Conservation (phyloP, 768 basidiomycete genomes). For the Phanerodontia chrysosporium region DNA sequence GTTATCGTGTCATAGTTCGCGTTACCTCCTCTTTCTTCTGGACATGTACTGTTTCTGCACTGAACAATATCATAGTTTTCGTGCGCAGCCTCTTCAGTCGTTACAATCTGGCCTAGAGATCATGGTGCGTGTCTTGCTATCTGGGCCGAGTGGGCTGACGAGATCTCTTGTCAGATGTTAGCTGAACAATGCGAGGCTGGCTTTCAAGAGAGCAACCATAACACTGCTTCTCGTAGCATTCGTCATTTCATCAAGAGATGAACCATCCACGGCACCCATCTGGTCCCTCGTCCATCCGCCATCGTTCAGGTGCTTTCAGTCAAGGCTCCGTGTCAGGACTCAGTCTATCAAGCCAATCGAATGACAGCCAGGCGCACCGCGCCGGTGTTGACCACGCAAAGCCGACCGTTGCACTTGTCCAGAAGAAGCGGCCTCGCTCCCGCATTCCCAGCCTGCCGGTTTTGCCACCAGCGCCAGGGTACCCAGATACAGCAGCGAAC, state of each 20-base stretch:
- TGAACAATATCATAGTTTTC: slow-evolving; percentile 1
- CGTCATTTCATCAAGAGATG: no score
- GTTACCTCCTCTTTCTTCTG: background rate
- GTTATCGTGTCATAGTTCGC: background rate
- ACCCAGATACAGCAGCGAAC: background rate
- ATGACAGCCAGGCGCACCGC: no score
- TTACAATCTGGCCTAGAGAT: background rate
- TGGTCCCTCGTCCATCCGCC: slow-evolving; percentile 15
- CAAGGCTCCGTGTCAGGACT: slow-evolving; percentile 1
- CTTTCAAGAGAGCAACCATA: no score
- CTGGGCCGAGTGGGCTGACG: background rate
- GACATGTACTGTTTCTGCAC: background rate
- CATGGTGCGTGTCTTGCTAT: background rate
- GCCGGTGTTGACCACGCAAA: slow-evolving; percentile 8
- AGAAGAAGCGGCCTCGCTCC: background rate
- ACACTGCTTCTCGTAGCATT: no score
- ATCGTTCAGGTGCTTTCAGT: slow-evolving; percentile 21
- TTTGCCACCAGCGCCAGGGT: background rate
- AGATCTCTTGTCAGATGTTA: background rate
- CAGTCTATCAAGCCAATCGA: no score
- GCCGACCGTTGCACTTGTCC: slow-evolving; percentile 20
- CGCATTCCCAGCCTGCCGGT: background rate
- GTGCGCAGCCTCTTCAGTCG: background rate
- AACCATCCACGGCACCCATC: slow-evolving; percentile 14
- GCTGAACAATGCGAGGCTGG: slow-evolving; percentile 1